Evolutionary conservation across 148 eudicot species (phyloP), one percentile per base, ranked within the genome.

Genomic region (Arbutus unedo): DNA sequence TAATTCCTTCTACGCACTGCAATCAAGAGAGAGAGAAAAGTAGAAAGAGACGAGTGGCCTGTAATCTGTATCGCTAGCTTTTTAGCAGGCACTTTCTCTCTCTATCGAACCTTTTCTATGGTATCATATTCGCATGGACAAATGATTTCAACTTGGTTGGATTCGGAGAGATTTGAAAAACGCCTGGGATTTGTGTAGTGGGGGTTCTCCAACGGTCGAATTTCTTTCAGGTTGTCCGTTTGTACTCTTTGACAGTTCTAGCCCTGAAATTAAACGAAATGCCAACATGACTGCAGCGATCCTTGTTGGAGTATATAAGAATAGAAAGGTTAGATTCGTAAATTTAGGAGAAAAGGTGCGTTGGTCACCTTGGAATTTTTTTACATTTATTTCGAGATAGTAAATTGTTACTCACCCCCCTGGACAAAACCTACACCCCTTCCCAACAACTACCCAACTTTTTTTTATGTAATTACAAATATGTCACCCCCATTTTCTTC

Each of bases 191-290:
- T 55, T 25, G 14, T 15, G 19, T 45, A 74, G 66, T 18, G 31
- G 49, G 19, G 5, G 13, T 43, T 49, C 66, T 53, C 70, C 81
- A 83, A 83, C 85, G 85, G 85, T 83, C 81, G 72, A 68, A 77
- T 83, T 67, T 68, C 3, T 48, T 25, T 66, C 74, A 66, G 74
- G 60, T 66, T 23, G 82, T 66, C 47, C 55, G 74, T 23, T 77
- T 13, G 8, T 4, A 2, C 5, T 3, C 5, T 72, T 71, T 55
- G 11, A n/a, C 59, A 43, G 15, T 41, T 41, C 45, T 51, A 19
- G 1, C 70, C 75, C 41, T 23, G 38, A 31, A 5, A 13, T 67
- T 66, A 47, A 79, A 13, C 73, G 72, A 21, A 62, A 79, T 44
- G 0, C 43, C 56, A 66, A 23, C 41, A 44, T 41, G 50, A 45